Percentiles rank a stretch among this genome's conserved stretches.
Evolutionary conservation across 2,329 filamentous ascomycete genomes (phyloP).

Genomic region (Aspergillus sp.): DNA sequence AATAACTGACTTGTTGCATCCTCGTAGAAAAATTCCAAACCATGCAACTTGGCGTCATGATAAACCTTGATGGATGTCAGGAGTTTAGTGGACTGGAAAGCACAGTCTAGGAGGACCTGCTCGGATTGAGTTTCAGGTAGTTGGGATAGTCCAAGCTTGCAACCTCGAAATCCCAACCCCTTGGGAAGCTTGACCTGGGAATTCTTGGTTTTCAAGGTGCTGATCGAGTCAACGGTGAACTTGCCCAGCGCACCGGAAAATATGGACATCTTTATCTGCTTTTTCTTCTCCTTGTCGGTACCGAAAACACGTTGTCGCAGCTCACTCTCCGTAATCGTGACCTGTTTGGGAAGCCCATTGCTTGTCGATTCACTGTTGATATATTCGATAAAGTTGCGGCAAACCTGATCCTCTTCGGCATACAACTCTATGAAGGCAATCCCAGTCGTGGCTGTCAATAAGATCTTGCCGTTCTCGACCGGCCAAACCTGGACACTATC

Average conservation of each 20-base stretch:
- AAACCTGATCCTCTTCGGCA: conserved; percentile 77
- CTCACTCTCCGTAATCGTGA: conserved; percentile 75
- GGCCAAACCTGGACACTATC: conserved; percentile 84
- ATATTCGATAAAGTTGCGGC: conserved; percentile 82
- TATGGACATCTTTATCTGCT: conserved; percentile 69
- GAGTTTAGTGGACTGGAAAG: conserved; percentile 70
- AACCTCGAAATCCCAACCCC: conserved; percentile 74
- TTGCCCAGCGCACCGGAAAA: conserved; percentile 77
- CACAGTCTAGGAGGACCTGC: conserved; percentile 75
- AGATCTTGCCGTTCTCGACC: conserved; percentile 74
- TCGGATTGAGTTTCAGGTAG: conserved; percentile 72
- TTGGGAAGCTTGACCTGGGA: conserved; percentile 76
- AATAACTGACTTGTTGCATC: conserved; percentile 84
- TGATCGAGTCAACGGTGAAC: conserved; percentile 77
- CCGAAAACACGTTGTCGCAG: conserved; percentile 73
- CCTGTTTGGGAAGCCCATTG: conserved; percentile 67
- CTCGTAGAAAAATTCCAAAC: conserved; percentile 91
- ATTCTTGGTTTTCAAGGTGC: conserved; percentile 70
- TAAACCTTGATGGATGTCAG: conserved; percentile 77
- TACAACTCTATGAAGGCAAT: conserved; percentile 86
- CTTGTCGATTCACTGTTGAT: conserved; percentile 63
- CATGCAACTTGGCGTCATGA: conserved; percentile 76
- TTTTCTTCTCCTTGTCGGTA: conserved; percentile 68
- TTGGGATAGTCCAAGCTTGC: conserved; percentile 72
- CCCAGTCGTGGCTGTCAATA: conserved; percentile 79